Evolutionary conservation across 345 rosid species (phyloP).

Genomic region (Eucalyptus curtisii): DNA sequence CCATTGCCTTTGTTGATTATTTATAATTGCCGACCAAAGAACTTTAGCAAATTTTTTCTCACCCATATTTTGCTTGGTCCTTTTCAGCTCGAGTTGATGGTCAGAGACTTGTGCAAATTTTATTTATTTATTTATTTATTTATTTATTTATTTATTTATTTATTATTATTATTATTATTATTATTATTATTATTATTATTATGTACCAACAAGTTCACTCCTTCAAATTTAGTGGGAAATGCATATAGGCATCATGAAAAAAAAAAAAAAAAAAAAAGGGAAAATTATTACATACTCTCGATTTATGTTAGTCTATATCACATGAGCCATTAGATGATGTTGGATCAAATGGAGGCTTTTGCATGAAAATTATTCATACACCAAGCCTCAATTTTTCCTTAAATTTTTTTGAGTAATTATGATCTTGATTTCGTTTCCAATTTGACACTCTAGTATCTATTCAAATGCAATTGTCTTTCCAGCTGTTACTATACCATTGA

Average conservation of each 20-base stretch:
- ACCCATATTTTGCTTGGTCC: not conserved
- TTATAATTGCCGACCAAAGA: not conserved
- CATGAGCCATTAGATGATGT: not conserved
- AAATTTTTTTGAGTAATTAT: not conserved
- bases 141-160: too few species aligned
- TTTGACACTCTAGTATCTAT: not conserved
- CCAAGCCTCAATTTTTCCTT: not conserved
- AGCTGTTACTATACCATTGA: not conserved
- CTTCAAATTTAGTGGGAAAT: not conserved
- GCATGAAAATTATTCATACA: not conserved
- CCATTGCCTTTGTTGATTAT: not conserved
- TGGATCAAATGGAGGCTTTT: not conserved
- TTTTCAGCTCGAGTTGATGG: not conserved
- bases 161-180: too few species aligned
- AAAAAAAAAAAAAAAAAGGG: fast-evolving
- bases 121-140: too few species aligned
- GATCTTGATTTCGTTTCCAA: not conserved
- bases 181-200: too few species aligned
- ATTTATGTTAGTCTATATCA: not conserved
- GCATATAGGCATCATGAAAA: not conserved
- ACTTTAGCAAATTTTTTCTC: not conserved
- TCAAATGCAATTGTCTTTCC: not conserved
- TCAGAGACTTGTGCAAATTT: not conserved
- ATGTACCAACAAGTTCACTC: not conserved
- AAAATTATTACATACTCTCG: not conserved